These are phyloP conservation scores for Metroxylon sagu DNA, from an alignment of 176 grass and related monocot species.

Conservation along the genomic window DNA sequence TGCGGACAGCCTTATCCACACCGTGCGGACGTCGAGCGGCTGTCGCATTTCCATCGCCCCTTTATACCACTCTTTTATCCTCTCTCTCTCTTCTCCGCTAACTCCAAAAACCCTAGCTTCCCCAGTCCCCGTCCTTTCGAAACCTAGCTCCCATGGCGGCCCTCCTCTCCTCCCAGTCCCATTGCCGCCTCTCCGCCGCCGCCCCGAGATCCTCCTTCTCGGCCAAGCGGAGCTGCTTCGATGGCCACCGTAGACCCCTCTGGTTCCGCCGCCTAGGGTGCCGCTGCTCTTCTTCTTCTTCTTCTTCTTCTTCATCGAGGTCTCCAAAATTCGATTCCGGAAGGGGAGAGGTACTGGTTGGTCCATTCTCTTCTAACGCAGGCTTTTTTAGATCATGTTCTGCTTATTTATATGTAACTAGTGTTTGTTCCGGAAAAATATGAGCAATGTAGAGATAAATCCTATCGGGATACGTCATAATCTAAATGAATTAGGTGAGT, in stretches of 20 bases:
- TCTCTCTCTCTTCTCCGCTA: too few species aligned
- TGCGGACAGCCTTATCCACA: too few species aligned
- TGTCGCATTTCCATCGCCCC: too few species aligned
- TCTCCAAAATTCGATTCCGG: conserved; percentile 2
- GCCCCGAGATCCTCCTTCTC: conserved; percentile 5
- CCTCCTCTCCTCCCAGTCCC: conserved; percentile 52
- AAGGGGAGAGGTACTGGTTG: conserved; percentile 5
- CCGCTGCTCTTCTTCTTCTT: conserved; percentile 31
- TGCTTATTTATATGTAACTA: not conserved
- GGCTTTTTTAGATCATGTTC: not conserved
- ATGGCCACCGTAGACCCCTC: conserved; percentile 1
- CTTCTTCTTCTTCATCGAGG: conserved; percentile 28
- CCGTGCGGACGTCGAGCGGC: too few species aligned
- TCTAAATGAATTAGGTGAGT: too few species aligned
- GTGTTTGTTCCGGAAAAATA: not conserved
- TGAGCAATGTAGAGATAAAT: too few species aligned
- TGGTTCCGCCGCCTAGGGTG: conserved; percentile 9
- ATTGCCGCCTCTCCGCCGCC: conserved; percentile 28
- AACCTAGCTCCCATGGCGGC: conserved; percentile 10
- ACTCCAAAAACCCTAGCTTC: too few species aligned
- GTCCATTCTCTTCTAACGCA: too few species aligned
- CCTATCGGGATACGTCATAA: too few species aligned
- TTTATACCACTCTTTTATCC: too few species aligned
- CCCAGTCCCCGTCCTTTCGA: too few species aligned
- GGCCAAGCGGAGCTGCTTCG: not conserved